These are phyloP conservation scores for Corynespora cassiicola DNA, from an alignment of 2,329 filamentous ascomycete species.

Conservation along the genomic window DNA sequence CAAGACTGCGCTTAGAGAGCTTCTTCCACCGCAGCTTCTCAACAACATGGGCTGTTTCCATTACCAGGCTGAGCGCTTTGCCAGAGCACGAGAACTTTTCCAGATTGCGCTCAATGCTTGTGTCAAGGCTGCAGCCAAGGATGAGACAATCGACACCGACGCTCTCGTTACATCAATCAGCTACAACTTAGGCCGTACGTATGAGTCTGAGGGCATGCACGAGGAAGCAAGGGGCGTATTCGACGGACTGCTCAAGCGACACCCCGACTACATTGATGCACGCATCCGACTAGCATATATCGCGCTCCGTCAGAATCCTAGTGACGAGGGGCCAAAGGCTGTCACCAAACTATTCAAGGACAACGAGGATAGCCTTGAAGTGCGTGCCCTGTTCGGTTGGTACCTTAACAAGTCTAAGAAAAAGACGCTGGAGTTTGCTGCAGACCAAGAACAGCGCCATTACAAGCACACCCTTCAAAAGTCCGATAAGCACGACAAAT, in stretches of 20 bases:
- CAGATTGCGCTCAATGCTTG: slow-evolving; percentile 91
- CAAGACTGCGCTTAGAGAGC: slow-evolving; percentile 71
- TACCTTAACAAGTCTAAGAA: slow-evolving; percentile 91
- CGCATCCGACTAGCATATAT: slow-evolving; percentile 90
- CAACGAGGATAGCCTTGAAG: slow-evolving; percentile 85
- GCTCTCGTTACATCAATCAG: slow-evolving; percentile 94
- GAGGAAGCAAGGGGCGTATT: slow-evolving; percentile 90
- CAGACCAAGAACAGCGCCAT: slow-evolving; percentile 90
- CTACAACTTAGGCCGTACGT: slow-evolving; percentile 93
- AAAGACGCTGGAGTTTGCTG: slow-evolving; percentile 77
- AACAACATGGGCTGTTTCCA: slow-evolving; percentile 99
- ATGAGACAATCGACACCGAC: slow-evolving; percentile 81
- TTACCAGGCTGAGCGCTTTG: slow-evolving; percentile 83
- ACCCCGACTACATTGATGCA: slow-evolving; percentile 92
- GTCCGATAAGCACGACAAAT: slow-evolving; percentile 93
- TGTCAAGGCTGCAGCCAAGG: slow-evolving; percentile 78
- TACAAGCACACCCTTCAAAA: slow-evolving; percentile 96
- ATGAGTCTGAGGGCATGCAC: slow-evolving; percentile 81
- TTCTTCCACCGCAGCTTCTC: slow-evolving; percentile 85
- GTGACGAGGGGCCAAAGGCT: slow-evolving; percentile 84
- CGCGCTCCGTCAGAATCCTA: slow-evolving; percentile 78
- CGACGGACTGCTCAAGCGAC: slow-evolving; percentile 81
- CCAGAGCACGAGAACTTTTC: slow-evolving; percentile 83
- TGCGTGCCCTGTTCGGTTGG: slow-evolving; percentile 93
- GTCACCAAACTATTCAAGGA: slow-evolving; percentile 86